Conservation (phyloP, 306 rosid genomes). For the Citrullus colocynthis region DNA sequence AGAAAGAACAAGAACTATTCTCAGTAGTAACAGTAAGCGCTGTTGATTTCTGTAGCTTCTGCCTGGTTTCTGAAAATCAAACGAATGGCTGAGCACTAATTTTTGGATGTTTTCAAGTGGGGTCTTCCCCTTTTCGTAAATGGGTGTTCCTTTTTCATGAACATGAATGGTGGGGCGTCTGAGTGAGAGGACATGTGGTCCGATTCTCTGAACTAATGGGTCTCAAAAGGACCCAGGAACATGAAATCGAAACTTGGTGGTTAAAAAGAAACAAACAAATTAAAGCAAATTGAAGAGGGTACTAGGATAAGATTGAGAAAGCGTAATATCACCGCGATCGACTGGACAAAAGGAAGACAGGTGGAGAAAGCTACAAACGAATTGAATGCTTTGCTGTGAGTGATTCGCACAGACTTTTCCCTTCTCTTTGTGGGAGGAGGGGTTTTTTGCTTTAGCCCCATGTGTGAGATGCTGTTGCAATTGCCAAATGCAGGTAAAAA, state of each 20-base stretch:
- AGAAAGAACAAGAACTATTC: slow-evolving; percentile 1
- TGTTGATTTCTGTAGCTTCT: background rate
- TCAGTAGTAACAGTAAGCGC: background rate
- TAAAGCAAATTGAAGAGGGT: background rate
- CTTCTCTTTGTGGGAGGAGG: background rate
- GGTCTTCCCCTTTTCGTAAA: background rate
- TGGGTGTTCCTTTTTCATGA: background rate
- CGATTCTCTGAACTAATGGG: background rate
- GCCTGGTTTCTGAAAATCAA: background rate
- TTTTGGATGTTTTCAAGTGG: background rate
- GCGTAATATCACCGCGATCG: background rate
- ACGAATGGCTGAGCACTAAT: background rate
- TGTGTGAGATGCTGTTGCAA: background rate
- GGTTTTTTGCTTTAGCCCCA: background rate
- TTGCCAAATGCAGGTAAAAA: background rate
- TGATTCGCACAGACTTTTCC: background rate
- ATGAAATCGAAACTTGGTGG: background rate
- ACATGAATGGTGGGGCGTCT: slow-evolving; percentile 1
- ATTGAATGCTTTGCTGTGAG: background rate
- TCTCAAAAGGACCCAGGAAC: background rate
- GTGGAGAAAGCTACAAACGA: background rate
- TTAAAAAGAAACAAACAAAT: background rate
- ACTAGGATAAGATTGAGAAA: background rate
- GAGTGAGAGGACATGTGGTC: background rate
- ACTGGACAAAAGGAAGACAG: background rate